phyloP scores from a whole-genome alignment of 192 early-diverging fungal species.

The Lobosporangium transversale region DNA sequence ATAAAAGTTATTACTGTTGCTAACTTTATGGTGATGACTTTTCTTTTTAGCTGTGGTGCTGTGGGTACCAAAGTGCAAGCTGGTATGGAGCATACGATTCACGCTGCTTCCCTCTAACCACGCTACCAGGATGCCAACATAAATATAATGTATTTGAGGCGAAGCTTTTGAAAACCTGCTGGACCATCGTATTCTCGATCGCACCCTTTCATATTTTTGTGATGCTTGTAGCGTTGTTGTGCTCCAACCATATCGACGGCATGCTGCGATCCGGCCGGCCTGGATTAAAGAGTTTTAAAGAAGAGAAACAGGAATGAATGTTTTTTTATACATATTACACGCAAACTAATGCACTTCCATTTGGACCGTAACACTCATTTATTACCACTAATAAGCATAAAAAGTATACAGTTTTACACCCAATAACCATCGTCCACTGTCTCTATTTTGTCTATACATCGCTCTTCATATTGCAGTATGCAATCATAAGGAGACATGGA shows the following conservation, averaged over 20 bases:
- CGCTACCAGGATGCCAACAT: constrained; percentile 52
- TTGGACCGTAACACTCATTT: too few relatives aligned
- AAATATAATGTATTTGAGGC: constrained; percentile 44
- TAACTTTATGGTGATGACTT: not conserved
- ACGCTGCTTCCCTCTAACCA: constrained; percentile 50
- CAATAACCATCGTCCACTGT: too few relatives aligned
- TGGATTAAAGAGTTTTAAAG: constrained; percentile 46
- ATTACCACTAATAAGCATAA: too few relatives aligned
- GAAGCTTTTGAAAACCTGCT: constrained; percentile 21
- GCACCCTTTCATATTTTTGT: constrained; percentile 48
- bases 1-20: not conserved
- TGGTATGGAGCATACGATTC: constrained; percentile 48
- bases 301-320: too few relatives aligned
- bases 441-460: too few relatives aligned
- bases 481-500: too few relatives aligned
- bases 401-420: too few relatives aligned
- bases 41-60: constrained; percentile 51
- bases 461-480: too few relatives aligned
- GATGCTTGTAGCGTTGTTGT: constrained; percentile 45
- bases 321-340: too few relatives aligned
- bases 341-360: too few relatives aligned
- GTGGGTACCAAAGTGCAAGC: constrained; percentile 45
- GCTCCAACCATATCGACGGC: constrained; percentile 53
- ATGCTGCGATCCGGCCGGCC: constrained; percentile 38
- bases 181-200: constrained; percentile 36